Evolutionary conservation across 2,329 filamentous ascomycete species (phyloP).

Genomic region (Cladosporium sp.): DNA sequence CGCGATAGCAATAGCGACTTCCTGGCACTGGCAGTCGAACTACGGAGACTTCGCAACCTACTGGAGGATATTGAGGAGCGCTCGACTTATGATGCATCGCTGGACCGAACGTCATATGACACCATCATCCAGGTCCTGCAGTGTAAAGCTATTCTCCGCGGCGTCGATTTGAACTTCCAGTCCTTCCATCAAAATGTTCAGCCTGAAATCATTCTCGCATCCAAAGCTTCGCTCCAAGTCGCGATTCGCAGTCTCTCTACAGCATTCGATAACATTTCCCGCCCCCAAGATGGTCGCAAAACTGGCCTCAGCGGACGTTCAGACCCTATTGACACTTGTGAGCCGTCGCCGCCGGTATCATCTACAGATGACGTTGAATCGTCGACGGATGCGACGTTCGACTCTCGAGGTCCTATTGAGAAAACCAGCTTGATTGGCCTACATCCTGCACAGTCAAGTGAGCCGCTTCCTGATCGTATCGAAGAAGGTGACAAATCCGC

Average conservation of each 20-base stretch:
- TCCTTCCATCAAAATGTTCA: background rate
- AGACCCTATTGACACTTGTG: too few species aligned
- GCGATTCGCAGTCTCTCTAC: background rate
- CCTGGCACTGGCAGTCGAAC: background rate
- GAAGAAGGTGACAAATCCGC: too few species aligned
- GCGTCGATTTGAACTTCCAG: slow-evolving; percentile 1
- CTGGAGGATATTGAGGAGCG: slow-evolving; percentile 6
- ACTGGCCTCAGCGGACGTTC: too few species aligned
- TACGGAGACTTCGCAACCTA: background rate
- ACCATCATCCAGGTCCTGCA: background rate
- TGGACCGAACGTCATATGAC: background rate
- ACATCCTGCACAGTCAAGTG: too few species aligned
- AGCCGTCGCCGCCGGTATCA: too few species aligned
- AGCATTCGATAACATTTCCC: background rate
- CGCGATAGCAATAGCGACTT: background rate
- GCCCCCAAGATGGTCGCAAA: too few species aligned
- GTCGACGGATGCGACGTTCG: too few species aligned
- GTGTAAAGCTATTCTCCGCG: slow-evolving; percentile 1
- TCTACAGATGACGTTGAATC: too few species aligned
- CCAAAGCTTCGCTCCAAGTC: background rate
- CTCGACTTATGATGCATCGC: background rate
- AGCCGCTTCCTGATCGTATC: too few species aligned
- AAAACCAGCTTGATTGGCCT: too few species aligned
- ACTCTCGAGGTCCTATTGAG: too few species aligned
- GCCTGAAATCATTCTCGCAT: background rate